Percentiles rank a stretch among this genome's conserved stretches.
Conservation (phyloP, 1,284 basidiomycete genomes). For the Ceratobasidium sp. region DNA sequence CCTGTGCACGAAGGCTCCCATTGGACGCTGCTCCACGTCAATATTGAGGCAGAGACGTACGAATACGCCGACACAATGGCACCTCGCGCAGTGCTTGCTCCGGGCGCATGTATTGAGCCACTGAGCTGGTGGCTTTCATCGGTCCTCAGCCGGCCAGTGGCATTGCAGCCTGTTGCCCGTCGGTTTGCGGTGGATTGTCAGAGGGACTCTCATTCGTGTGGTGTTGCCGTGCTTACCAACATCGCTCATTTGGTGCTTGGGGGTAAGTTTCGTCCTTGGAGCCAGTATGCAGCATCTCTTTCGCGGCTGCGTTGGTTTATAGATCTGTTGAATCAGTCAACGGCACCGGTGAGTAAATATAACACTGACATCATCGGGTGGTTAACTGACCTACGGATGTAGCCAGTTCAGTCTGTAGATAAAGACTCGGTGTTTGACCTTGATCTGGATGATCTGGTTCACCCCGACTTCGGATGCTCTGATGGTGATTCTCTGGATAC, state of each 20-base stretch:
- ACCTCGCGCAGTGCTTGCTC: background rate
- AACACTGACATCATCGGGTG: too few relatives aligned
- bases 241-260: constrained; percentile 8
- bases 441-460: too few relatives aligned
- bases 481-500: too few relatives aligned
- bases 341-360: too few relatives aligned
- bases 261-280: background rate
- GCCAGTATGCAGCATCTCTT: background rate
- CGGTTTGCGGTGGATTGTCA: background rate
- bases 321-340: background rate
- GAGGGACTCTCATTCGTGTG: constrained; percentile 4
- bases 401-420: too few relatives aligned
- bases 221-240: background rate
- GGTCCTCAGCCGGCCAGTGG: background rate
- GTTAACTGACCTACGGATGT: too few relatives aligned
- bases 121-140: constrained; percentile 5
- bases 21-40: background rate
- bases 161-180: background rate
- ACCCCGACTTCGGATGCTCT: too few relatives aligned
- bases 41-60: background rate
- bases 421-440: too few relatives aligned
- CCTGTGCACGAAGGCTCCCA: background rate
- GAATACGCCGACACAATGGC: background rate
- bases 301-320: background rate
- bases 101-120: background rate